Conservation (phyloP, 2,329 filamentous ascomycete genomes). For the Stagonosporopsis tanaceti region DNA sequence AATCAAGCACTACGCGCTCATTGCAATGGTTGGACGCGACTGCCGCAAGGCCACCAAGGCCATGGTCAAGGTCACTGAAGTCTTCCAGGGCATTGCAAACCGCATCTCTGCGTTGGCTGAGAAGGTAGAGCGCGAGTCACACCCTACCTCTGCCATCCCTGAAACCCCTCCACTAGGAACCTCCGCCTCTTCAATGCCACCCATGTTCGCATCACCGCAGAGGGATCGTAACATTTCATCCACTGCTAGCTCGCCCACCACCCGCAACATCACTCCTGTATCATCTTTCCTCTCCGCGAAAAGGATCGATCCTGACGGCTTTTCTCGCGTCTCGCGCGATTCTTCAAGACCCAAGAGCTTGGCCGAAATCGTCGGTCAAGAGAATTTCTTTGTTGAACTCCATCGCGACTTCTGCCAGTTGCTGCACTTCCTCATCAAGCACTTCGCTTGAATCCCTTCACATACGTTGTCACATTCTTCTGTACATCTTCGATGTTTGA, state of each 20-base stretch:
- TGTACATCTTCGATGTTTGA: slow-evolving; percentile 28
- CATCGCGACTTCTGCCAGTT: slow-evolving; percentile 60
- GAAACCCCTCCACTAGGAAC: slow-evolving; percentile 43
- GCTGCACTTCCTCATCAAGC: slow-evolving; percentile 50
- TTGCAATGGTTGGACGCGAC: slow-evolving; percentile 65
- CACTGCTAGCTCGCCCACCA: slow-evolving; percentile 40
- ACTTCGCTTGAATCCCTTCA: slow-evolving; percentile 41
- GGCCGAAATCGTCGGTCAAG: slow-evolving; percentile 66
- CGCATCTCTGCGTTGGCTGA: slow-evolving; percentile 58
- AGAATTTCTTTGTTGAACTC: slow-evolving; percentile 65
- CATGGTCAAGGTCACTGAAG: slow-evolving; percentile 51
- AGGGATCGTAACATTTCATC: slow-evolving; percentile 42
- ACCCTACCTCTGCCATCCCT: slow-evolving; percentile 42
- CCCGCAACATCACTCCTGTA: slow-evolving; percentile 61
- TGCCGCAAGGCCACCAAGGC: slow-evolving; percentile 58
- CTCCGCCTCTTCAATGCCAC: slow-evolving; percentile 39
- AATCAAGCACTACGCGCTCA: slow-evolving; percentile 64
- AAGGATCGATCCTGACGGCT: slow-evolving; percentile 63
- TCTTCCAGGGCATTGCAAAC: slow-evolving; percentile 63
- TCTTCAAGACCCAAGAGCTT: slow-evolving; percentile 62
- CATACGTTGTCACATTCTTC: slow-evolving; percentile 28
- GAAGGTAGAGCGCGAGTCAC: slow-evolving; percentile 48
- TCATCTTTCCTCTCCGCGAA: slow-evolving; percentile 67
- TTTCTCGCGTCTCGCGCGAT: slow-evolving; percentile 60
- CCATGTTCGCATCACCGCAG: slow-evolving; percentile 39